Conservation (phyloP, 83 land plant genomes). For the Isoetes engelmannii region DNA sequence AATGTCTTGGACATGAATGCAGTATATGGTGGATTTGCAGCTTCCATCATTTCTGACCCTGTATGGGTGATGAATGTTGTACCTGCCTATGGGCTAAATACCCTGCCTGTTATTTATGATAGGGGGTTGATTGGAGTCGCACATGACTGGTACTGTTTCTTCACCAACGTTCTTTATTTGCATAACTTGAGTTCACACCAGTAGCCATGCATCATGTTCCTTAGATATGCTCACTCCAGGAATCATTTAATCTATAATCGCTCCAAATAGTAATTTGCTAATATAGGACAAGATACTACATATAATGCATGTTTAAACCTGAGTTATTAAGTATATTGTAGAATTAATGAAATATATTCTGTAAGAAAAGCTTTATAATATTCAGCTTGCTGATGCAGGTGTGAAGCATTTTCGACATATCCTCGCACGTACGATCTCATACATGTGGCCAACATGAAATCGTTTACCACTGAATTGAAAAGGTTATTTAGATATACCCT, state of each 20-base stretch:
- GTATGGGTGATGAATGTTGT: constrained; percentile 98
- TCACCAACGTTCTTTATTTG: background rate
- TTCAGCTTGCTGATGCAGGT: constrained; percentile 33
- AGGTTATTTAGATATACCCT: too few species aligned
- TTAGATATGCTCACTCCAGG: too few species aligned
- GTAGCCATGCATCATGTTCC: too few species aligned
- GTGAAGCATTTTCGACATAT: constrained; percentile 86
- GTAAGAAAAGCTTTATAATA: too few species aligned
- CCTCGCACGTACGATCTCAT: constrained; percentile 79
- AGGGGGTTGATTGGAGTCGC: constrained; percentile 84
- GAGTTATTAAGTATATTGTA: too few species aligned
- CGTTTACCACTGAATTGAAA: constrained; percentile 20
- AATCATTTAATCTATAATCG: too few species aligned
- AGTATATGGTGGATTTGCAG: constrained; percentile 85
- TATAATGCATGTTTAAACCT: too few species aligned
- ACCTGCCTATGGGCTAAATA: constrained; percentile 51
- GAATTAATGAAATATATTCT: too few species aligned
- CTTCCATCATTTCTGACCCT: constrained; percentile 57
- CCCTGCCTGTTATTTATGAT: constrained; percentile 71
- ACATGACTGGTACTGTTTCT: constrained; percentile 75
- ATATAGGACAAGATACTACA: too few species aligned
- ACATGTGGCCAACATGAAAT: constrained; percentile 49
- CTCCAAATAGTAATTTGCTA: too few species aligned
- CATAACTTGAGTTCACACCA: too few species aligned
- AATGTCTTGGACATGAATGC: constrained; percentile 97